Evolutionary conservation across 192 early-diverging fungal species (phyloP), one percentile per base, ranked within the genome.

Genomic region (Coemansia sp.): DNA sequence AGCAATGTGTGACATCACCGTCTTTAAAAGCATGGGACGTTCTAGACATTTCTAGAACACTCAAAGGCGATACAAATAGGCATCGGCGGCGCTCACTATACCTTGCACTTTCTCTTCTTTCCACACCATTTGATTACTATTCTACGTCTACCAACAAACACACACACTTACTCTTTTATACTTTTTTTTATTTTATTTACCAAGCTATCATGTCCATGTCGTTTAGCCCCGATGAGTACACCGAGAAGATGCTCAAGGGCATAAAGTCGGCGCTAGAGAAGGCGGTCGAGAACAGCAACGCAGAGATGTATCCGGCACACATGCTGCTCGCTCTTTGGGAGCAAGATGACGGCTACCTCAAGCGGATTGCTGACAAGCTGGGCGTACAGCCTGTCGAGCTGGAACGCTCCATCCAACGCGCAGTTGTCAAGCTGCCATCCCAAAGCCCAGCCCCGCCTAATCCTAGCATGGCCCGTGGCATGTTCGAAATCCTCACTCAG

Each of bases 371-470:
- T 40, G 86, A 91, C 62, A 96, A 93, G 74, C 85, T 93, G 24
- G 97, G 95, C 24, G 95, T 84, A 17, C 94, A 97, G 65, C 83
- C 93, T 4, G 71, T 77, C 6, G 67, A 76, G 19, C 87, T 91
- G 41, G 95, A 94, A 69, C 91, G 97, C 32, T 85, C 84, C 7
- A 84, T 93, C 71, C 94, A 93, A 79, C 89, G 91, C 34, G 72
- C 87, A 2, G 70, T 97, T 36, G 89, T 95, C 55, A 89, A 89
- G 32, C 75, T 93, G 7, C 95, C 95, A 3, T 72, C 92, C 0
- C 95, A 99, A 77, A 86, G 89, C 36, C 95, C 97, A 2, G 86
- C 95, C 6, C 97, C 96, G 0, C 73, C 86, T 1, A 86, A 93
- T 24, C 64, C 96, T 4, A 83, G 86, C 0, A 85, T 96, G 38